Conservation (phyloP, 352 stramenopile species). For the Globisporangium acanthophoron region DNA sequence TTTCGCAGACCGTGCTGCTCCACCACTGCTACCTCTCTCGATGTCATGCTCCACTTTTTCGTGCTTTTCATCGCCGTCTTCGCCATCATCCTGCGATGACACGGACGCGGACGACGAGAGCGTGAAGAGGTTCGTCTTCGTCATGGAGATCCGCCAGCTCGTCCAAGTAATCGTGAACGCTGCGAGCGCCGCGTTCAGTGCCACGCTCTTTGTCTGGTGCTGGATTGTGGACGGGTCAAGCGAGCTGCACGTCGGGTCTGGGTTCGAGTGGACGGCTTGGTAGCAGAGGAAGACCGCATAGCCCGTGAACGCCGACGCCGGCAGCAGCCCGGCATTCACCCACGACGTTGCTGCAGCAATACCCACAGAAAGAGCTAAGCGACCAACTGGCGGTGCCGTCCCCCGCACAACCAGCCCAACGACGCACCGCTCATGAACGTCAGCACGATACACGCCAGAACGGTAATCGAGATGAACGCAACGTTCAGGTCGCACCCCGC, state of each 20-base stretch:
- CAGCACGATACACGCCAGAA: conserved; percentile 35
- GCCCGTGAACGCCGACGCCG: conserved; percentile 39
- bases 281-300: conserved; percentile 74
- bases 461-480: conserved; percentile 53
- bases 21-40: neutral
- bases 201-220: conserved; percentile 29
- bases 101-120: conserved; percentile 23
- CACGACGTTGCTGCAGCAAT: conserved; percentile 38
- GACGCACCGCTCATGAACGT: conserved; percentile 49
- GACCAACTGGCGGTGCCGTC: neutral
- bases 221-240: conserved; percentile 22
- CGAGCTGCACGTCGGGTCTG: conserved; percentile 38
- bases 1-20: conserved; percentile 1
- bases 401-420: neutral
- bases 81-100: conserved; percentile 1
- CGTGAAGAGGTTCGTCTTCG: conserved; percentile 48
- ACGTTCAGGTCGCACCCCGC: conserved; percentile 46
- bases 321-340: conserved; percentile 58
- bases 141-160: conserved; percentile 61
- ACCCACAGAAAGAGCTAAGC: neutral
- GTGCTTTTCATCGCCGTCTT: conserved; percentile 2
- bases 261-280: conserved; percentile 62
- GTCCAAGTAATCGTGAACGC: conserved; percentile 54
- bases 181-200: conserved; percentile 36
- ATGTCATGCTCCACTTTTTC: conserved; percentile 2